Conservation (phyloP, 441 rosid genomes). For the Corymbia citriodora region DNA sequence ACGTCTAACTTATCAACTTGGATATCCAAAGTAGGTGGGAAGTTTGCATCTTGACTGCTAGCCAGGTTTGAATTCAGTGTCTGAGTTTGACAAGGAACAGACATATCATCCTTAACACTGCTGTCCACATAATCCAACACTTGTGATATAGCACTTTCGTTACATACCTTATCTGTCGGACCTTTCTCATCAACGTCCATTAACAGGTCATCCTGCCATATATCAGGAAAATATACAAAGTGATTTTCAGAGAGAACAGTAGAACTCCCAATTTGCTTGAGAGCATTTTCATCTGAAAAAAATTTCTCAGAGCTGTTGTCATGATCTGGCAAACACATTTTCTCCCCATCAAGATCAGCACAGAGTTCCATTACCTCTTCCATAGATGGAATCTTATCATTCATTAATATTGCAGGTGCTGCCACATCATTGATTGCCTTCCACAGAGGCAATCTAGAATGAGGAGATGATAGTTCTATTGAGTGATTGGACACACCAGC, state of each 20-base stretch:
- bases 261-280: constrained; percentile 14
- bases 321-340: constrained; percentile 10
- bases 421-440: constrained; percentile 25
- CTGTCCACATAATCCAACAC: constrained; percentile 12
- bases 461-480: constrained; percentile 19
- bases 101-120: constrained; percentile 8
- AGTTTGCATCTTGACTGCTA: constrained; percentile 7
- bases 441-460: constrained; percentile 26
- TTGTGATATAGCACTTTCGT: constrained; percentile 7
- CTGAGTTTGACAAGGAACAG: constrained; percentile 11
- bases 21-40: constrained; percentile 15
- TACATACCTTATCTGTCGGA: constrained; percentile 6
- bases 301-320: constrained; percentile 1
- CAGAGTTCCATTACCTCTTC: constrained; percentile 12
- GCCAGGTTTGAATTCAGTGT: constrained; percentile 4
- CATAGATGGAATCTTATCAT: constrained; percentile 13
- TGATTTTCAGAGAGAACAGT: constrained; percentile 23
- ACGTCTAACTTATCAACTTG: constrained; percentile 6
- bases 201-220: constrained; percentile 16
- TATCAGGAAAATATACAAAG: constrained; percentile 15
- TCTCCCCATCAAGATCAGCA: constrained; percentile 12
- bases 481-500: constrained; percentile 4
- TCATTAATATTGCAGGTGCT: constrained; percentile 27
- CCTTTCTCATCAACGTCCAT: constrained; percentile 17
- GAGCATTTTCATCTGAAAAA: constrained; percentile 9